Conservation (phyloP, 2,329 filamentous ascomycete genomes). For the Arthrobotrys sphaeroides region DNA sequence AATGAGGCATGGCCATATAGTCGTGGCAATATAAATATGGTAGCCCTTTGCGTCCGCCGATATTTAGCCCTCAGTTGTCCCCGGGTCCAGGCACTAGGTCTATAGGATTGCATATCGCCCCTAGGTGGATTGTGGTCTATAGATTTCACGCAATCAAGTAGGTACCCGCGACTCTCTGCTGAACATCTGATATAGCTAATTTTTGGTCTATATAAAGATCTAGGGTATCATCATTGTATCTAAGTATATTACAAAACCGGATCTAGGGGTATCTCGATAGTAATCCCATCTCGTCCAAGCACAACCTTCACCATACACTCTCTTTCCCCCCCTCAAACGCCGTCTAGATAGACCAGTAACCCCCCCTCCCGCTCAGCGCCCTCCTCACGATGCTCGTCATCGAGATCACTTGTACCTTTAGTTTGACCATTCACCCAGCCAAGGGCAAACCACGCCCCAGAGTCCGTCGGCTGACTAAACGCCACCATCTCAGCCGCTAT, state of each 20-base stretch:
- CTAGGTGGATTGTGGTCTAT: no score
- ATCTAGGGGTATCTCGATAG: conserved; percentile 10
- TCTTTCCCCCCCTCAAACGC: conserved; percentile 13
- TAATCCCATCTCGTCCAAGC: not conserved
- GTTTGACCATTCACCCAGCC: conserved; percentile 55
- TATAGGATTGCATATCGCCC: no score
- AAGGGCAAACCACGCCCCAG: conserved; percentile 56
- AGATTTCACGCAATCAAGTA: no score
- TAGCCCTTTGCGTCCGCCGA: no score
- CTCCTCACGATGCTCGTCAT: not conserved
- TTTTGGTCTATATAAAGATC: not conserved
- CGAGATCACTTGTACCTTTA: no score
- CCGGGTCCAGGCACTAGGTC: no score
- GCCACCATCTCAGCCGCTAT: conserved; percentile 57
- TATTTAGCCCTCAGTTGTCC: no score
- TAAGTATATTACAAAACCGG: not conserved
- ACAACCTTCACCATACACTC: not conserved
- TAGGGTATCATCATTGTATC: not conserved
- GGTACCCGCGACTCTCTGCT: no score
- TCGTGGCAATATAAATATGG: no score
- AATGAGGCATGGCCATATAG: no score
- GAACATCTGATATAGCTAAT: no score
- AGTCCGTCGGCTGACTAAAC: conserved; percentile 59
- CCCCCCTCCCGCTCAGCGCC: not conserved
- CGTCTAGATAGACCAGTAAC: conserved; percentile 39